These are phyloP conservation scores for Chrysanthemum lavandulifolium DNA, from an alignment of 129 eudicot species.

Conservation along the genomic window DNA sequence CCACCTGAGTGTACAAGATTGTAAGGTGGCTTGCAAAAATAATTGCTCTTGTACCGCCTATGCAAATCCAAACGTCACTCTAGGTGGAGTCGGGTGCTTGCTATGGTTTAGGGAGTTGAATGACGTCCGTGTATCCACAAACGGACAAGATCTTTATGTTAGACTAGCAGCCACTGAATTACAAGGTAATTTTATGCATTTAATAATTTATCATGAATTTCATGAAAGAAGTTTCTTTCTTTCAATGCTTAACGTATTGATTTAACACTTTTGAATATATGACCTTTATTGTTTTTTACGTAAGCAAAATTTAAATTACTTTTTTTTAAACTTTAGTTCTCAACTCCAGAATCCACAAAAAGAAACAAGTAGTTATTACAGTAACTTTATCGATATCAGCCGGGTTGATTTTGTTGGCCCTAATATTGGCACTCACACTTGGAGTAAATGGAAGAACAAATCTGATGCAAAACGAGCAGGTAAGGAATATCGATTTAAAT, in stretches of 20 bases:
- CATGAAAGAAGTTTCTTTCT: not conserved
- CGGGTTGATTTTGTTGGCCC: conserved; percentile 6
- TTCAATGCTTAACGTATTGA: no score
- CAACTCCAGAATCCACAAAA: no score
- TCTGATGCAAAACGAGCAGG: conserved; percentile 16
- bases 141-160: conserved; percentile 31
- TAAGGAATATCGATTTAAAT: not conserved
- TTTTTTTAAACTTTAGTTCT: no score
- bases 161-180: conserved; percentile 32
- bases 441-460: conserved; percentile 2
- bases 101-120: conserved; percentile 35
- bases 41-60: conserved; percentile 28
- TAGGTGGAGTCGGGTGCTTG: conserved; percentile 39
- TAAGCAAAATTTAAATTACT: not conserved
- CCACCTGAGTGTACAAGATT: conserved; percentile 30
- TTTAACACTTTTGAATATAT: no score
- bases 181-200: not conserved
- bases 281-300: not conserved
- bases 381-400: not conserved
- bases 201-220: not conserved
- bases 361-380: no score
- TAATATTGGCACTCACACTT: not conserved
- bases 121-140: conserved; percentile 22
- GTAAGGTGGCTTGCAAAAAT: conserved; percentile 27
- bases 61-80: conserved; percentile 26